Evolutionary conservation across 176 grass and related monocot species (phyloP).

Genomic region (Panicum miliaceum): DNA sequence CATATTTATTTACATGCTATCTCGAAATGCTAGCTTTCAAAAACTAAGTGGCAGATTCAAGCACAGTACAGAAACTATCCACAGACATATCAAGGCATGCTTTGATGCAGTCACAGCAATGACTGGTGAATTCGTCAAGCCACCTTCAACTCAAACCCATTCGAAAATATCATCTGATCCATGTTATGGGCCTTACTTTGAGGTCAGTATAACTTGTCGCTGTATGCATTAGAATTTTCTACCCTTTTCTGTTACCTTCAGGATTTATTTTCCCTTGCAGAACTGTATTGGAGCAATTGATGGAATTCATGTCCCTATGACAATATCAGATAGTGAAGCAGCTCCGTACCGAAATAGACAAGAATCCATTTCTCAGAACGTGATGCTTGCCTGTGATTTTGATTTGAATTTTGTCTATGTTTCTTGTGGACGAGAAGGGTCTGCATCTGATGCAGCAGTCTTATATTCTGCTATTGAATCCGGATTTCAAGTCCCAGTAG

Average conservation of each 20-base stretch:
- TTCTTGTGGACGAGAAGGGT: conserved; percentile 32
- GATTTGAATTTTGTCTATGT: conserved; percentile 54
- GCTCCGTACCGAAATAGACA: conserved; percentile 54
- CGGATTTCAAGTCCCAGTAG: conserved; percentile 52
- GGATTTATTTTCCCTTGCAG: conserved; percentile 21
- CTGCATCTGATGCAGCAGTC: conserved; percentile 44
- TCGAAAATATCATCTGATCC: conserved; percentile 49
- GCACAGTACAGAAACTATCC: conserved; percentile 56
- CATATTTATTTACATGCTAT: conserved; percentile 65
- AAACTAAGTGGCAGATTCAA: conserved; percentile 50
- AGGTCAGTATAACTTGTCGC: conserved; percentile 29
- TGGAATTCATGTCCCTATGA: conserved; percentile 49
- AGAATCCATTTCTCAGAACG: conserved; percentile 46
- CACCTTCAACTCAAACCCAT: conserved; percentile 34
- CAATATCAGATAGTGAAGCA: conserved; percentile 47
- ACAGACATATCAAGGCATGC: conserved; percentile 61
- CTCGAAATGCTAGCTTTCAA: conserved; percentile 56
- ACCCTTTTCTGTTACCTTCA: conserved; percentile 9
- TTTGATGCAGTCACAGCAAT: conserved; percentile 44
- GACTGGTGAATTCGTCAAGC: conserved; percentile 45
- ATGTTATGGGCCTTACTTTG: conserved; percentile 48
- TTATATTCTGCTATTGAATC: conserved; percentile 42
- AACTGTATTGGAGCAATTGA: conserved; percentile 50
- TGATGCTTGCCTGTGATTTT: conserved; percentile 60
- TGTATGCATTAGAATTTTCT: not conserved